Evolutionary conservation across 1,284 basidiomycete species (phyloP).

Genomic region (Cutaneotrichosporon cyanovorans): DNA sequence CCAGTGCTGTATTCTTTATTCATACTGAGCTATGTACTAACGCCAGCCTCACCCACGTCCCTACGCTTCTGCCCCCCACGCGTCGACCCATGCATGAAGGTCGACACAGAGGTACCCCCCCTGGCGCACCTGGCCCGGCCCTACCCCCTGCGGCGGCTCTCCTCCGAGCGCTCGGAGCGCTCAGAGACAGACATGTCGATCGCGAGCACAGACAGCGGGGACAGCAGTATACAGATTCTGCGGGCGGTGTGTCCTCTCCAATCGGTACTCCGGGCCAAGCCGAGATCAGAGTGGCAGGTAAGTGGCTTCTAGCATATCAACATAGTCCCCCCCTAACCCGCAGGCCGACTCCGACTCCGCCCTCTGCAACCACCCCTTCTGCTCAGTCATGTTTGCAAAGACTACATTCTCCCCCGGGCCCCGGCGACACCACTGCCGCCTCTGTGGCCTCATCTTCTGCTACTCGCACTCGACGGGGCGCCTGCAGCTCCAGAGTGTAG

Average conservation of each 20-base stretch:
- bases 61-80: conserved; percentile 13
- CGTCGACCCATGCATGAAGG: conserved; percentile 6
- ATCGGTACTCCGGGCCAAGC: conserved; percentile 9
- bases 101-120: conserved; percentile 3
- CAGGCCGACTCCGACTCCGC: conserved; percentile 31
- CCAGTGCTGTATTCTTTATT: conserved; percentile 8
- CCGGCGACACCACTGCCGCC: conserved; percentile 39
- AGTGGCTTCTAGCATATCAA: conserved; percentile 8
- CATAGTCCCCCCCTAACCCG: background rate
- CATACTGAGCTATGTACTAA: background rate
- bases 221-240: conserved; percentile 6
- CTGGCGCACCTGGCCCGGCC: background rate
- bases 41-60: conserved; percentile 10
- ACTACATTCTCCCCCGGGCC: conserved; percentile 27
- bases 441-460: conserved; percentile 38
- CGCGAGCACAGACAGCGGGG: background rate
- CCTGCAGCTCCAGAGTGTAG: conserved; percentile 14
- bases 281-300: conserved; percentile 29
- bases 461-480: conserved; percentile 26
- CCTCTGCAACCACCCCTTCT: conserved; percentile 34
- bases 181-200: background rate
- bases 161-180: background rate
- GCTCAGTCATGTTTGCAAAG: conserved; percentile 37
- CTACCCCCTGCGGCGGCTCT: background rate
- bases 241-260: background rate